A percentile compares a stretch with the other conserved stretches of the same genome.
phyloP scores from a whole-genome alignment of 202 grass and related monocot species.

The Bolboschoenoplectus hybrid region DNA sequence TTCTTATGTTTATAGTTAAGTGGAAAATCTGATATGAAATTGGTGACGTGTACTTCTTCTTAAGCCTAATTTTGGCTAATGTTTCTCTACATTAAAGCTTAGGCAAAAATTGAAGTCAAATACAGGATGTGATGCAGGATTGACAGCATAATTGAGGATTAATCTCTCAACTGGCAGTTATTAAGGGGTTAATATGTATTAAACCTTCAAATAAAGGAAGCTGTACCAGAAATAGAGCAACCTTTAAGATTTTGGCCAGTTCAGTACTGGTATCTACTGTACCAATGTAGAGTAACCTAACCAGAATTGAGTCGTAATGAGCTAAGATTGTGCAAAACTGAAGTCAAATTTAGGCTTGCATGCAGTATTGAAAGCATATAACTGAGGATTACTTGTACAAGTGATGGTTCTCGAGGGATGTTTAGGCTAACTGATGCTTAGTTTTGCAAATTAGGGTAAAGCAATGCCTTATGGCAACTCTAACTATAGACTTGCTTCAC shows the following conservation, averaged over 20 bases:
- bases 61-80: conserved; percentile 15
- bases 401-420: not conserved
- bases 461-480: not conserved
- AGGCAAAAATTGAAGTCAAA: not conserved
- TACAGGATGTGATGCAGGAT: conserved; percentile 6
- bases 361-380: not conserved
- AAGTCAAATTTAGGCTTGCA: not conserved
- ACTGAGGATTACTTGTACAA: not conserved
- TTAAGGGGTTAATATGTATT: not conserved
- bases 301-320: not conserved
- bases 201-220: not conserved
- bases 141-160: not conserved
- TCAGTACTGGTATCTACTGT: not conserved
- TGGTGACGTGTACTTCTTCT: not conserved
- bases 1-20: not conserved
- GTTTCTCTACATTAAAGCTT: not conserved
- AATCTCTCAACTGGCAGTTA: not conserved
- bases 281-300: not conserved
- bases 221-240: not conserved
- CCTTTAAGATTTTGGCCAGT: not conserved
- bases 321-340: conserved; percentile 12
- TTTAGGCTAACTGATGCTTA: not conserved
- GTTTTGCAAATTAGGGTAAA: not conserved
- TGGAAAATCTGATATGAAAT: not conserved
- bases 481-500: not conserved